Conservation (phyloP, 306 rosid genomes). For the Cercis canadensis region DNA sequence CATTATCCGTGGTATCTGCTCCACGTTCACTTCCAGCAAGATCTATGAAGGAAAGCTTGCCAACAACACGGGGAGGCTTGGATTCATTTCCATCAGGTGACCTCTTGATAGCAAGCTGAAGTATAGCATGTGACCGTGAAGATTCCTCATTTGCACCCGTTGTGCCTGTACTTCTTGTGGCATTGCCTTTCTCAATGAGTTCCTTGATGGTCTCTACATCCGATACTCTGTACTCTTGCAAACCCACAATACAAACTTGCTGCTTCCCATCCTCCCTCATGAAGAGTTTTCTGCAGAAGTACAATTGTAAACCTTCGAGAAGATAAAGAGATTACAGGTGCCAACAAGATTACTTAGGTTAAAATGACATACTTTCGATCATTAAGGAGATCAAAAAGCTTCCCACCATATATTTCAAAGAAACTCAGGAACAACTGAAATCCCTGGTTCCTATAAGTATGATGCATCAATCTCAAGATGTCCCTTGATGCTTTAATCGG, state of each 20-base stretch:
- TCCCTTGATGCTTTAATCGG: slow-evolving; percentile 96
- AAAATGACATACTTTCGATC: slow-evolving; percentile 78
- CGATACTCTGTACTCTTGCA: slow-evolving; percentile 91
- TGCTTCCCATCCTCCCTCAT: slow-evolving; percentile 99
- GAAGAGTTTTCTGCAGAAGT: slow-evolving; percentile 83
- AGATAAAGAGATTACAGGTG: slow-evolving; percentile 23
- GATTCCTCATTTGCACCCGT: slow-evolving; percentile 99
- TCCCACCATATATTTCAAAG: slow-evolving; percentile 98
- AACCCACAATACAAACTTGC: slow-evolving; percentile 97
- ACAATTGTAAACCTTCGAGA: slow-evolving; percentile 30
- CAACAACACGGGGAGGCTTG: slow-evolving; percentile 89
- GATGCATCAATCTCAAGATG: slow-evolving; percentile 96
- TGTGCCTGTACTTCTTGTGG: slow-evolving; percentile 95
- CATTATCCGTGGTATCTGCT: slow-evolving; percentile 99
- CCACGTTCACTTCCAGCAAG: slow-evolving; percentile 99
- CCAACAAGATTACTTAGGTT: slow-evolving; percentile 15
- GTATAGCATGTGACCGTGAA: slow-evolving; percentile 98
- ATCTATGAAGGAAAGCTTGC: slow-evolving; percentile 97
- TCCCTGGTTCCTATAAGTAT: slow-evolving; percentile 89
- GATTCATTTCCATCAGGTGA: slow-evolving; percentile 82
- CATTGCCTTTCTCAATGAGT: slow-evolving; percentile 90
- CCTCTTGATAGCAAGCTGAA: slow-evolving; percentile 94
- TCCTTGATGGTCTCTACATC: slow-evolving; percentile 97
- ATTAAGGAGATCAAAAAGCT: slow-evolving; percentile 94
- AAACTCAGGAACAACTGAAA: slow-evolving; percentile 94